Evolutionary conservation across 768 basidiomycete species (phyloP).

Genomic region (Mycena rosella): DNA sequence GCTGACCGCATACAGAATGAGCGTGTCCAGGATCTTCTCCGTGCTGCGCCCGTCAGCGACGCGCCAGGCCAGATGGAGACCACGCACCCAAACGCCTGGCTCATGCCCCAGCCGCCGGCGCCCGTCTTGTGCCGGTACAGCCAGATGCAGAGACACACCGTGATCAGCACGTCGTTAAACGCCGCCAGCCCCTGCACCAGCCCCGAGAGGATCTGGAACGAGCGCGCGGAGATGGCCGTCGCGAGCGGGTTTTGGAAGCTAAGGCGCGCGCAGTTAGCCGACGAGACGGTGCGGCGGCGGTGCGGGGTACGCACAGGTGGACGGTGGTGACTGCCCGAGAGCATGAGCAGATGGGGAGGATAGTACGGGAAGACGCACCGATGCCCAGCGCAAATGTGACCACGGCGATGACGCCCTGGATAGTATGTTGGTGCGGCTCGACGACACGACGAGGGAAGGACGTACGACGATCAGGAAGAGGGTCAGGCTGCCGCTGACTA

Average conservation of each 20-base stretch:
- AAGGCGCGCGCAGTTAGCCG: background rate
- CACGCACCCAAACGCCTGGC: constrained; percentile 24
- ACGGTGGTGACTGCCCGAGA: constrained; percentile 19
- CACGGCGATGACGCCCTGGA: constrained; percentile 13
- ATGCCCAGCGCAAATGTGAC: constrained; percentile 34
- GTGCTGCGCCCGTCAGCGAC: background rate
- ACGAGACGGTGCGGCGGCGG: background rate
- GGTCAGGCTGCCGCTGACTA: constrained; percentile 20
- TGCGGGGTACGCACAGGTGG: constrained; percentile 22
- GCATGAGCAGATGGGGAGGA: background rate
- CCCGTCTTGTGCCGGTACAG: constrained; percentile 23
- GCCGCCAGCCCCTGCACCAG: constrained; percentile 28
- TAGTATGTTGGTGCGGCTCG: background rate
- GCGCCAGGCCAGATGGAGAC: no score
- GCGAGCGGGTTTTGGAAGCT: constrained; percentile 28
- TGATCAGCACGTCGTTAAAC: constrained; percentile 32
- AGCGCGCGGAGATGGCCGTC: constrained; percentile 21
- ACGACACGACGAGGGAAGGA: background rate
- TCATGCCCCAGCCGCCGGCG: constrained; percentile 6
- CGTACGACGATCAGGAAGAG: constrained; percentile 17
- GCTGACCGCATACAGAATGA: constrained; percentile 29
- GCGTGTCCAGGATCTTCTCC: constrained; percentile 29
- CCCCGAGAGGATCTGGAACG: constrained; percentile 30
- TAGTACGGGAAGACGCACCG: constrained; percentile 17
- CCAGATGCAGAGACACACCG: constrained; percentile 28